Percentiles rank a stretch among this genome's conserved stretches.
These are phyloP conservation scores for Naematelia aurantialba DNA, from an alignment of 768 basidiomycete genomes.

Conservation along the genomic window DNA sequence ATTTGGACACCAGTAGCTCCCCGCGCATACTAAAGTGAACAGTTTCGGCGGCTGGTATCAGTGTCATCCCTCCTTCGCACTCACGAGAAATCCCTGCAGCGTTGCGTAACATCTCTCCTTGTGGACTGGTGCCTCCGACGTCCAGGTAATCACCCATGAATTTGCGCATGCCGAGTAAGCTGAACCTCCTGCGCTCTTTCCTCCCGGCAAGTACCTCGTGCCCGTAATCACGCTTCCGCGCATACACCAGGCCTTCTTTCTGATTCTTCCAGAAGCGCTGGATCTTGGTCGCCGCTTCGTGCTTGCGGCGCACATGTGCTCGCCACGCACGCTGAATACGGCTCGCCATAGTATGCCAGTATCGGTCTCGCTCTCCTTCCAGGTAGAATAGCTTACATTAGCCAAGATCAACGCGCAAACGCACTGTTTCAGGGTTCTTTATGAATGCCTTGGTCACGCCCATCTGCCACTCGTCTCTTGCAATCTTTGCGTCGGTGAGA, in stretches of 20 bases:
- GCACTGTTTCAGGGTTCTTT: constrained; percentile 95
- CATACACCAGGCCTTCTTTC: constrained; percentile 85
- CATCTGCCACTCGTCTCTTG: constrained; percentile 99
- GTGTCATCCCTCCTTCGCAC: constrained; percentile 39
- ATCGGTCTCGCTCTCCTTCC: constrained; percentile 97
- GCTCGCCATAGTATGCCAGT: constrained; percentile 99
- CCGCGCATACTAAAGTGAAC: constrained; percentile 79
- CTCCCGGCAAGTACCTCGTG: constrained; percentile 84
- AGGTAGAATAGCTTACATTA: constrained; percentile 78
- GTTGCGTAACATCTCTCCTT: constrained; percentile 69
- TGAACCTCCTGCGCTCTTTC: constrained; percentile 90
- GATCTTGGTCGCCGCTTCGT: constrained; percentile 90
- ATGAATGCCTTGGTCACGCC: constrained; percentile 98
- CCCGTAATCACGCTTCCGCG: constrained; percentile 87
- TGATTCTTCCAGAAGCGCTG: constrained; percentile 99
- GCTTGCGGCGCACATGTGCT: constrained; percentile 90
- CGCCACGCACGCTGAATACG: constrained; percentile 95
- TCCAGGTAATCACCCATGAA: constrained; percentile 97
- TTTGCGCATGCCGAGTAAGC: constrained; percentile 85
- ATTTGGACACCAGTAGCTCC: constrained; percentile 78
- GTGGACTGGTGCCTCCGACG: constrained; percentile 67
- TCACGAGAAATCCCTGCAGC: constrained; percentile 72
- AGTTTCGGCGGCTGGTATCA: constrained; percentile 59
- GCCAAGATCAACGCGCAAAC: constrained; percentile 34
- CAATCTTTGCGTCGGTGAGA: constrained; percentile 89